phyloP scores from a whole-genome alignment of 2,329 filamentous ascomycete genomes.

The Ophiostoma montium region DNA sequence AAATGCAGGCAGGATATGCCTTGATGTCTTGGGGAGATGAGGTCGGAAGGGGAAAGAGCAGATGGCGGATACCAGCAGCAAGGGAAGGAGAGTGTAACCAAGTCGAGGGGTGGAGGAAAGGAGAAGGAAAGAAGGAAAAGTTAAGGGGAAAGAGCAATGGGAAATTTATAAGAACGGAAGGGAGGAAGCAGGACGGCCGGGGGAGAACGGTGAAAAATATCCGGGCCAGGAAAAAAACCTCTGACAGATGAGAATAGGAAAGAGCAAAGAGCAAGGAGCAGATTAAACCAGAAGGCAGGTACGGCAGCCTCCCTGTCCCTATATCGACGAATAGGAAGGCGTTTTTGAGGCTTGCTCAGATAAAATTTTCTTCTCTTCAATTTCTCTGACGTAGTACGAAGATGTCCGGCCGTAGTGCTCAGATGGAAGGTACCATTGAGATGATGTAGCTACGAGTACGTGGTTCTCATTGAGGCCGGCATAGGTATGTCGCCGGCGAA shows the following conservation, averaged over 20 bases:
- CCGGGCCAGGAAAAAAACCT: too few species aligned
- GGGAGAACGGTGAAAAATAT: background rate
- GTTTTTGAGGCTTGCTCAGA: background rate
- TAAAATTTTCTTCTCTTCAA: too few species aligned
- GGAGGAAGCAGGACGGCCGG: background rate
- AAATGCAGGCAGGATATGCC: background rate
- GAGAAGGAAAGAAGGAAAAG: background rate
- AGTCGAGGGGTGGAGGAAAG: background rate
- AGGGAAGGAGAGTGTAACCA: background rate
- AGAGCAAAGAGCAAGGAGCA: too few species aligned
- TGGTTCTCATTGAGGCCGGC: too few species aligned
- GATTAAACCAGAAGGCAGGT: too few species aligned
- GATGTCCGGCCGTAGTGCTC: too few species aligned
- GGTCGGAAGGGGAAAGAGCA: background rate
- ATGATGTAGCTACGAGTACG: too few species aligned
- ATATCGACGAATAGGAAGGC: background rate
- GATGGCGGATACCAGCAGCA: background rate
- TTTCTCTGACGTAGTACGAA: too few species aligned
- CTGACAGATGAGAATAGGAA: too few species aligned
- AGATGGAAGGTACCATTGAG: too few species aligned
- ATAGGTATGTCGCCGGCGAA: too few species aligned
- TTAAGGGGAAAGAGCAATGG: background rate
- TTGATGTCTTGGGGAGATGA: background rate
- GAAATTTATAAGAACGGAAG: background rate
- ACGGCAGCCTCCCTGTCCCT: background rate